Base-by-base conservation (phyloP, 2,329 filamentous ascomycete genomes). In the Aspergillus viridinutans region DNA sequence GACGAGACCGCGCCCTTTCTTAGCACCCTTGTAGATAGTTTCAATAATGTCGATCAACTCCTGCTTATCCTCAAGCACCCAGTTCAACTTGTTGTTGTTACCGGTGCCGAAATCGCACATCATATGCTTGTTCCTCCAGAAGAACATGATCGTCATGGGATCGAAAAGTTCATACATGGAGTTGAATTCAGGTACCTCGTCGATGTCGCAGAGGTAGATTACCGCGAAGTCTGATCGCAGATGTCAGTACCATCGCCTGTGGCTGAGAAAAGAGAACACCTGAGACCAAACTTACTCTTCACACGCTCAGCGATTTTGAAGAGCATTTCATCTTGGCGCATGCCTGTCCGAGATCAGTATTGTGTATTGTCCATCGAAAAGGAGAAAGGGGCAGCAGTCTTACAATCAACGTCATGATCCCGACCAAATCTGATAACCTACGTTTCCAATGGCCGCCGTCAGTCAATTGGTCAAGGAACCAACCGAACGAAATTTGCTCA, bases 31-130 rank as follows among this genome's bases (percentile, higher is more conserved):
- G 74, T 97, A 99, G 60, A 99, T 92, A 4, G 92, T 97, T 81
- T 99, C 94, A 70, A 97, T 87, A 64, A 99, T 99, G 76, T 99
- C 94, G 69, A 99, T 96, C 69, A 99, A 81, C 79, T 99, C 94
- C 75, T 97, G 93, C 78, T 99, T 97, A 72, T 99, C 93, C 76
- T 97, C 92, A 20, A 96, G 80, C 50, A 96, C 90, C 88, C 91
- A 96, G 73, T 97, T 97, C 65, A 97, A 81, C 76, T 97, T 97
- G 75, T 99, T 99, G 76, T 99, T 99, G 78, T 99, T 96, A 63
- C 94, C 94, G 1, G 94, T 99, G 49, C 93, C 93, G 66, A 97
- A 92, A 84, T 97, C 93, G 74, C 74, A 76, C 72, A 77, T 96
- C 86, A 97, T 97, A 77, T 97, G 92, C 75, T 99, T 99, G 74